Conservation (phyloP, 1,284 basidiomycete genomes). For the Pyrrhoderma lamaoense region DNA sequence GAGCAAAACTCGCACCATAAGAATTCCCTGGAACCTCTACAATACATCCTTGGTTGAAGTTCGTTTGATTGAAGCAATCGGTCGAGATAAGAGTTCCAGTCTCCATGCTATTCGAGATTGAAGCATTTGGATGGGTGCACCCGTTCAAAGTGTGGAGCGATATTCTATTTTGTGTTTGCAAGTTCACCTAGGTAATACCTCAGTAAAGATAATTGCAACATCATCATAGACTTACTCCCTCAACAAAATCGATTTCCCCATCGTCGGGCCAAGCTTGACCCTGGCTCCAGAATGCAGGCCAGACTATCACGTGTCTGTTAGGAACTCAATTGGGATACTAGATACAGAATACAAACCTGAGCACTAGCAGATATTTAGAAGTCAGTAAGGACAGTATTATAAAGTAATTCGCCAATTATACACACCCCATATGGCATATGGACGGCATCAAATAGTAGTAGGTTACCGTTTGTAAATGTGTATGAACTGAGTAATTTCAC, state of each 20-base stretch:
- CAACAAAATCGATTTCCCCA: slow-evolving; percentile 40
- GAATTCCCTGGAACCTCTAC: slow-evolving; percentile 30
- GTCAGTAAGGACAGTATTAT: neutral
- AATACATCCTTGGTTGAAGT: slow-evolving; percentile 37
- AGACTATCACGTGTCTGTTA: slow-evolving; percentile 18
- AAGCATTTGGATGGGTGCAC: slow-evolving; percentile 23
- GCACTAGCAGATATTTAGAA: slow-evolving; percentile 1
- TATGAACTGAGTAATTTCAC: slow-evolving; percentile 14
- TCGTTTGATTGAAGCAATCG: slow-evolving; percentile 26
- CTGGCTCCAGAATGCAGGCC: slow-evolving; percentile 36
- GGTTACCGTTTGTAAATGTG: slow-evolving; percentile 11
- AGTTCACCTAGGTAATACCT: slow-evolving; percentile 22
- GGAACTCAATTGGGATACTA: neutral
- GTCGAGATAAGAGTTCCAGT: slow-evolving; percentile 19
- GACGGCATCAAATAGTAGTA: slow-evolving; percentile 17
- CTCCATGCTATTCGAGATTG: slow-evolving; percentile 4
- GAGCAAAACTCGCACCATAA: slow-evolving; percentile 35
- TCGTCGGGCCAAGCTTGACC: slow-evolving; percentile 32
- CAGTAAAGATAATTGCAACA: too few species aligned
- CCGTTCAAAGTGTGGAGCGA: slow-evolving; percentile 30
- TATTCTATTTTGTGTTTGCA: slow-evolving; percentile 25
- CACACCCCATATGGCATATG: slow-evolving; percentile 18
- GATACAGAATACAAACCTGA: slow-evolving; percentile 8
- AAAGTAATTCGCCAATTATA: neutral
- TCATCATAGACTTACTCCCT: slow-evolving; percentile 21